Base-by-base conservation (phyloP, 768 basidiomycete species). In the Tulasnella sp. region DNA sequence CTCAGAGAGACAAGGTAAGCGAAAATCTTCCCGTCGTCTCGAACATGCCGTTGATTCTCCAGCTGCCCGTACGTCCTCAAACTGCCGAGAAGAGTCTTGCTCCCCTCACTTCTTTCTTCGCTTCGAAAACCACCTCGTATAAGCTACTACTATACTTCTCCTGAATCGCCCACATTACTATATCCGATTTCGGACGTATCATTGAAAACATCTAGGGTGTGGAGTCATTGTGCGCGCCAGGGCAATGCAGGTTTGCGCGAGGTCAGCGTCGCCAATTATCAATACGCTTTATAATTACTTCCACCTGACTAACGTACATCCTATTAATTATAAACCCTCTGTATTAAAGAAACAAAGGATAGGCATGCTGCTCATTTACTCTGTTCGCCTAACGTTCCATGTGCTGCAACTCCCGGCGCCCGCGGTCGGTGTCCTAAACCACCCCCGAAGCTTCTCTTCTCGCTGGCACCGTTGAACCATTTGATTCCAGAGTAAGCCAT, bases 401-500 rank as follows among this genome's bases (percentile, higher is more conserved):
- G 64, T 34, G 64, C 64, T 31, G 28, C 24, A 3, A 4, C 50
- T 24, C 3, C 50, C 31, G 64, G 64, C 64, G 34, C 34, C 64
- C 64, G 64, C 64, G 28, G 64, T 31, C 64, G 64, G 64, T 12
- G 11, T 69, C 64, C 64, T 28, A 69, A 69, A 2, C 28, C 7
- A n/a, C n/a, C n/a, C 3, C 58, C 14, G 8, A n/a, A 22, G 14
- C 64, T 69, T 69, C 64, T 28, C 64, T 69, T 69, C 64, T 69
- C 28, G 64, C 64, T 69, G 64, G 64, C 64, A 69, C 64, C 24
- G 64, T n/a, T 69, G 28, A 31, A 69, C 64, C 64, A 28, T 69
- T 69, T 54, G 50, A 20, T 54, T 54, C 50, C 50, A 54, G 50
- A 22, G 6, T 54, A 54, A 22, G 22, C 50, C 50, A 54, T 24